phyloP scores from a whole-genome alignment of 352 stramenopile species.

The Blastocystis sp. region DNA sequence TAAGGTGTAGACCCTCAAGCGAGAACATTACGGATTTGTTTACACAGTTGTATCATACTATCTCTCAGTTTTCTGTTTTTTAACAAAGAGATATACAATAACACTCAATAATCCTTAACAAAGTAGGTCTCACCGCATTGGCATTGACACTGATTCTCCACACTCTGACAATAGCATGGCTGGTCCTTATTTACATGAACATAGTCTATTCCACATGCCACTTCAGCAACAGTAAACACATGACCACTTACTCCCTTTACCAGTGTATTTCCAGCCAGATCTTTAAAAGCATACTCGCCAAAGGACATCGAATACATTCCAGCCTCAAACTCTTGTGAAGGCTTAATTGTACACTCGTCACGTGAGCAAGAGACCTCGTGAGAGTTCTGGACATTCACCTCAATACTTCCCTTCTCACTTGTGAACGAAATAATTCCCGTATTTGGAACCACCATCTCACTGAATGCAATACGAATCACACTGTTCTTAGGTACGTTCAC shows the following conservation, averaged over 20 bases:
- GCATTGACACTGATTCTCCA: conserved; percentile 57
- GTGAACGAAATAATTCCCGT: neutral
- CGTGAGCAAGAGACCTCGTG: neutral
- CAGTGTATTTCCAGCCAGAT: conserved; percentile 26
- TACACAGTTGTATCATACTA: neutral
- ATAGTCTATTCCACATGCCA: conserved; percentile 26
- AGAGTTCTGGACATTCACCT: conserved; percentile 31
- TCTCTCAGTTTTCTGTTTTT: neutral
- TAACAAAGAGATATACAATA: conserved; percentile 1
- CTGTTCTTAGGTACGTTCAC: neutral
- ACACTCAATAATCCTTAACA: conserved; percentile 59
- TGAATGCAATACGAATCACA: neutral
- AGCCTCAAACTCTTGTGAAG: neutral
- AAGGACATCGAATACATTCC: conserved; percentile 49
- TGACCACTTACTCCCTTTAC: conserved; percentile 5
- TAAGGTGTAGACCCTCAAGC: neutral
- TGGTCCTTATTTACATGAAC: conserved; percentile 1
- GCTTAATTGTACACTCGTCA: conserved; percentile 28
- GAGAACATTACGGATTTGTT: neutral
- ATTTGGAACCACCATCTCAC: conserved; percentile 13
- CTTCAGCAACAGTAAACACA: conserved; percentile 13
- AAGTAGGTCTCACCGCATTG: conserved; percentile 57
- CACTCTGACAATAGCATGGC: conserved; percentile 42
- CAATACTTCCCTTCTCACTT: conserved; percentile 11
- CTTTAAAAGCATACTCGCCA: conserved; percentile 6